Evolutionary conservation across 805 yeast species (phyloP).

Genomic region (Cyberlindnera maclurae): DNA sequence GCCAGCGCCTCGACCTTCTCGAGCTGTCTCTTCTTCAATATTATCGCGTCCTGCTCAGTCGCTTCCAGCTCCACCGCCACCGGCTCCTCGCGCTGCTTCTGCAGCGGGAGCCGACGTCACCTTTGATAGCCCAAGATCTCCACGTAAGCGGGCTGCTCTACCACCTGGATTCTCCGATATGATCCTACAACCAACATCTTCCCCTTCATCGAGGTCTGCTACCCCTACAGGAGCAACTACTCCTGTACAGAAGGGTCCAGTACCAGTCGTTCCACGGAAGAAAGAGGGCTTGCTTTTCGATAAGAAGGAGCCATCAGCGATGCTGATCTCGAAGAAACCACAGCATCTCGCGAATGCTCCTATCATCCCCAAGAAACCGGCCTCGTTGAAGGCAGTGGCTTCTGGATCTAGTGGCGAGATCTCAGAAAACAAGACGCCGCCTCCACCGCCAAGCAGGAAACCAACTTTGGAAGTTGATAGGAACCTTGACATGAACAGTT

Average conservation of each 20-base stretch:
- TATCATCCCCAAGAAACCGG: conserved; percentile 12
- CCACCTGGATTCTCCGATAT: conserved; percentile 32
- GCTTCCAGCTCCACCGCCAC: conserved; percentile 1
- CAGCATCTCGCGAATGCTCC: conserved; percentile 2
- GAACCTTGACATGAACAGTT: conserved; percentile 11
- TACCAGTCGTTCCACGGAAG: conserved; percentile 15
- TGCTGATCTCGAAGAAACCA: conserved; percentile 5
- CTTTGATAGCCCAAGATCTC: conserved; percentile 5
- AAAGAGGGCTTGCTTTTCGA: conserved; percentile 1
- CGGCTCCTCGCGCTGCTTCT: conserved; percentile 3
- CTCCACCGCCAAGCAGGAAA: conserved; percentile 15
- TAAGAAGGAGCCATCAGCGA: neutral
- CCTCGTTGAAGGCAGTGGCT: conserved; percentile 1
- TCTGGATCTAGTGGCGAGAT: conserved; percentile 1
- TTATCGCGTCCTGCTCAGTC: neutral
- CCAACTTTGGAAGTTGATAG: neutral
- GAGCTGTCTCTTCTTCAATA: neutral
- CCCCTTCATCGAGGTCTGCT: conserved; percentile 15
- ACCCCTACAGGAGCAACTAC: conserved; percentile 14
- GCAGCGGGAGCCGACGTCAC: neutral
- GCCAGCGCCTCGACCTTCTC: conserved; percentile 10
- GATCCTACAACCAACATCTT: conserved; percentile 29
- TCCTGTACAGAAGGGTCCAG: conserved; percentile 9
- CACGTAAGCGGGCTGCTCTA: conserved; percentile 23
- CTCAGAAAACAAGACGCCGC: conserved; percentile 4